Conservation (phyloP, 495 filamentous ascomycete genomes). For the Chaetomium cochliodes region DNA sequence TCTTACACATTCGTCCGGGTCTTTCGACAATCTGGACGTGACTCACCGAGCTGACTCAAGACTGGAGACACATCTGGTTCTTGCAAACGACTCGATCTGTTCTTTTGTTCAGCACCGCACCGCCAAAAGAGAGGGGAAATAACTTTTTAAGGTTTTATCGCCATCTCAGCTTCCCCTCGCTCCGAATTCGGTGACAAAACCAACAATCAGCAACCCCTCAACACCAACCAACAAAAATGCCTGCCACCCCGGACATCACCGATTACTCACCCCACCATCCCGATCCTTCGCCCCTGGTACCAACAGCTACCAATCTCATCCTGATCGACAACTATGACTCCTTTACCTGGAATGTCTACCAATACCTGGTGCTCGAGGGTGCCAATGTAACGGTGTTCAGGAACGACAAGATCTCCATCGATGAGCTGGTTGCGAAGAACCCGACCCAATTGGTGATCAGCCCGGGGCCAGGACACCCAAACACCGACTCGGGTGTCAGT, state of each 20-base stretch:
- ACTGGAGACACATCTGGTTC: neutral
- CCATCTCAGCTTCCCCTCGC: neutral
- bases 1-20: neutral
- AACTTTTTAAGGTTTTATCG: neutral
- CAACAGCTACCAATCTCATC: constrained; percentile 83
- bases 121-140: neutral
- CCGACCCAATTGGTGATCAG: constrained; percentile 95
- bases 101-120: neutral
- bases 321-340: constrained; percentile 99
- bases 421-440: constrained; percentile 74
- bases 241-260: constrained; percentile 55
- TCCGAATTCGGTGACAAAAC: constrained; percentile 19
- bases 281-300: constrained; percentile 61
- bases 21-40: neutral
- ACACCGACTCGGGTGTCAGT: constrained; percentile 86
- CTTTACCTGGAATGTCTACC: constrained; percentile 98
- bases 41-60: constrained; percentile 9
- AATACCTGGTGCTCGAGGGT: constrained; percentile 93
- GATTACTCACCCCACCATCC: constrained; percentile 87
- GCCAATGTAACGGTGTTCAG: constrained; percentile 83
- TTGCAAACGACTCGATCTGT: neutral
- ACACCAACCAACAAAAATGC: constrained; percentile 37
- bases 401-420: constrained; percentile 85
- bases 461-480: constrained; percentile 90
- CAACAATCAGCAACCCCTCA: constrained; percentile 2